Evolutionary conservation across 176 grass and related monocot species (phyloP), one percentile per base, ranked within the genome.

Genomic region (Oropetium thomaeum): DNA sequence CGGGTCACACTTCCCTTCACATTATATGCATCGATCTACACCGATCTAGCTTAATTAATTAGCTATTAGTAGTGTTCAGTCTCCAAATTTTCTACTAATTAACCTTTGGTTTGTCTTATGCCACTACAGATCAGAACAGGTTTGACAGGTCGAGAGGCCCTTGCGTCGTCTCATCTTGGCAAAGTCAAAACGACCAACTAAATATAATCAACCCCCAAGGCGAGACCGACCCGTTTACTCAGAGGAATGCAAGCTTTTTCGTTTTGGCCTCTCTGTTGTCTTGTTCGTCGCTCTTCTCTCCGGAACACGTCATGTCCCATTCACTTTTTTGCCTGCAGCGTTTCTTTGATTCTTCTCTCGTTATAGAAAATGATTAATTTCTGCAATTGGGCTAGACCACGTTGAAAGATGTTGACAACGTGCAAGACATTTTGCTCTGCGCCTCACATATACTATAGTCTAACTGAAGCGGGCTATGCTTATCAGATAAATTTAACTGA

Each of bases 151-250:
- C 35, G 29, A 29, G 51, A 54, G 53, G 22, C 53, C 53, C 30
- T 20, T 17, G 13, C 44, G 23, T 77, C 42, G 74, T 65, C 61
- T 39, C 53, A 35, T 35, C 4, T 45, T 45, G 33, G n/a, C 23
- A 25, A 23, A 33, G 51, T 79, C 64, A 79, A 69, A 58, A 4
- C 23, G 11, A 57, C 28, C 40, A 41, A 67, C n/a, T n/a, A n/a
- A n/a, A n/a, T n/a, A n/a, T n/a, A n/a, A 78, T 57, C 48, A 55
- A 15, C 48, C 60, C n/a, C n/a, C n/a, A 66, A 16, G 57, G 26
- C 59, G 35, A 74, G 68, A 61, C 60, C 45, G 29, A 58, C 70
- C 80, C 39, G 62, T 75, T 69, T 83, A 83, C 71, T 40, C 14
- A 68, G 69, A n/a, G n/a, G n/a, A n/a, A n/a, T n/a, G n/a, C 35